Percentiles rank a stretch among this genome's conserved stretches.
These are phyloP conservation scores for Cryptococcus depauperatus DNA, from an alignment of 1,284 basidiomycete species.

Conservation along the genomic window DNA sequence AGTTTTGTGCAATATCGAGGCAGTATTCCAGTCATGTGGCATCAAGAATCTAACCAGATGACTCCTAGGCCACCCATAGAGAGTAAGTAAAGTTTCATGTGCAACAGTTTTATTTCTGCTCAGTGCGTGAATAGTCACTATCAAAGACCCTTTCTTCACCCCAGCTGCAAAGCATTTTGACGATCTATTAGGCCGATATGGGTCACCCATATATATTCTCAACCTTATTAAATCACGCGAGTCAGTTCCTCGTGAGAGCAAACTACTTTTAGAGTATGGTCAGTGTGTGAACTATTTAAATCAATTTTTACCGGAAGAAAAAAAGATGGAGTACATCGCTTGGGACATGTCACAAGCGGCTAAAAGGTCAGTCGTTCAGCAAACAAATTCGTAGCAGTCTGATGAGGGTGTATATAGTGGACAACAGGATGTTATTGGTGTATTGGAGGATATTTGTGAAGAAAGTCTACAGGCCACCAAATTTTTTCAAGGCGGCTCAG, in stretches of 20 bases:
- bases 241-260: constrained; percentile 78
- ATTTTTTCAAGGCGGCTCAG: constrained; percentile 70
- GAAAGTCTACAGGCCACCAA: constrained; percentile 84
- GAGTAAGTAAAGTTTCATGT: constrained; percentile 52
- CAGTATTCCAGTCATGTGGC: constrained; percentile 94
- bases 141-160: constrained; percentile 92
- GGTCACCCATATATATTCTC: constrained; percentile 82
- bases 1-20: constrained; percentile 95
- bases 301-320: constrained; percentile 79
- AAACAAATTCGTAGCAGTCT: background rate
- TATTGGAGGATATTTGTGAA: constrained; percentile 90
- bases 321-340: constrained; percentile 83
- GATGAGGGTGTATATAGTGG: constrained; percentile 52
- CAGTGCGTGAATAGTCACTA: constrained; percentile 56
- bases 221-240: constrained; percentile 83
- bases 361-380: constrained; percentile 47
- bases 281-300: constrained; percentile 90
- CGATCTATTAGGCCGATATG: constrained; percentile 82
- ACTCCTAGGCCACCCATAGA: constrained; percentile 90
- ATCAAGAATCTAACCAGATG: constrained; percentile 85
- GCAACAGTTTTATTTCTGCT: background rate
- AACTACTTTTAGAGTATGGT: constrained; percentile 82
- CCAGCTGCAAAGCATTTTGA: constrained; percentile 92
- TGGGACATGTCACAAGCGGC: constrained; percentile 96
- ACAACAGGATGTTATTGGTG: constrained; percentile 90